A percentile compares a stretch with the other conserved stretches of the same genome.
These are phyloP conservation scores for Silene uniflora DNA, from an alignment of 148 eudicot species.

Conservation along the genomic window DNA sequence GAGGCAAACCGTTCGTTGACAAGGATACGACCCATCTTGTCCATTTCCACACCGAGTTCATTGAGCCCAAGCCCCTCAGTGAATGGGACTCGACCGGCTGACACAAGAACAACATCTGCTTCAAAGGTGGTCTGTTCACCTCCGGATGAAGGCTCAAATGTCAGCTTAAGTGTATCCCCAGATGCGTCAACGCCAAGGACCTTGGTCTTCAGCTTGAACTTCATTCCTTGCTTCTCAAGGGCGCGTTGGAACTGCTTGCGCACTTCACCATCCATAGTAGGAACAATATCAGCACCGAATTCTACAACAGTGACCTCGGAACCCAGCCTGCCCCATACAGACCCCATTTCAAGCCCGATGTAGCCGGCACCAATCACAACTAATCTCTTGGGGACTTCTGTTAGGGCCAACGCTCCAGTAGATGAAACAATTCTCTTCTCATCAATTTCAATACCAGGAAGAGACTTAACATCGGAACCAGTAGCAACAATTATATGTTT, in stretches of 20 bases:
- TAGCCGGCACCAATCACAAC: slow-evolving; percentile 96
- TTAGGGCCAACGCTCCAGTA: slow-evolving; percentile 67
- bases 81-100: slow-evolving; percentile 81
- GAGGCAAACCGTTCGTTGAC: slow-evolving; percentile 65
- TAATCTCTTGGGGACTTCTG: slow-evolving; percentile 74
- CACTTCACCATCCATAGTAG: slow-evolving; percentile 85
- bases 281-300: slow-evolving; percentile 81
- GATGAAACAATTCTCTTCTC: slow-evolving; percentile 88
- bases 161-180: slow-evolving; percentile 61
- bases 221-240: slow-evolving; percentile 96
- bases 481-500: slow-evolving; percentile 86
- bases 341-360: slow-evolving; percentile 93
- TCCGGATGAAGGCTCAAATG: slow-evolving; percentile 80
- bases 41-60: slow-evolving; percentile 78
- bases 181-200: slow-evolving; percentile 76
- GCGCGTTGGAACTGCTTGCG: slow-evolving; percentile 89
- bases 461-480: slow-evolving; percentile 87
- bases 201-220: slow-evolving; percentile 89
- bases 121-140: slow-evolving; percentile 74
- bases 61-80: slow-evolving; percentile 76
- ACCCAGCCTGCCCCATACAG: slow-evolving; percentile 96
- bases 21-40: slow-evolving; percentile 69
- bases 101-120: slow-evolving; percentile 92
- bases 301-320: slow-evolving; percentile 91
- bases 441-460: slow-evolving; percentile 85